Evolutionary conservation across 495 filamentous ascomycete species (phyloP).

Genomic region (Penicillium ochrochloron): DNA sequence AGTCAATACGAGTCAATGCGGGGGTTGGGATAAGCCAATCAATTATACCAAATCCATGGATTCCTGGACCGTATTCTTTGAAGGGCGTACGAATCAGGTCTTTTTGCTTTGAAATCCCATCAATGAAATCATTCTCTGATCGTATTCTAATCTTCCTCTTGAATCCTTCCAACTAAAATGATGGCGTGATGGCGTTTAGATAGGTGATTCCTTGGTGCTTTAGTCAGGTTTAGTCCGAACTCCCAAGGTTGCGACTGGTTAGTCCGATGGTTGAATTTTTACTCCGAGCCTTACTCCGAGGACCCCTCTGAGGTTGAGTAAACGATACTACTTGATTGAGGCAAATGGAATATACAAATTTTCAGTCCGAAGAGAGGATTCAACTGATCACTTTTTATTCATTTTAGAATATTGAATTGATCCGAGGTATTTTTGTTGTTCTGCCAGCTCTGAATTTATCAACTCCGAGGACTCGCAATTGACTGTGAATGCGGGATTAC

Average conservation of each 20-base stretch:
- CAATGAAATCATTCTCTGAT: not conserved
- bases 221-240: conserved; percentile 11
- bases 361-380: conserved; percentile 1
- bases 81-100: not conserved
- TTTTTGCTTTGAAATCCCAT: conserved; percentile 11
- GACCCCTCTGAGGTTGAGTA: conserved; percentile 4
- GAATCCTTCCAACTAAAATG: not conserved
- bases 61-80: not conserved
- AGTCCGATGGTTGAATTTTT: conserved; percentile 7
- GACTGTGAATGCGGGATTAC: not conserved
- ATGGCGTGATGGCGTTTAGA: conserved; percentile 12
- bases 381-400: not conserved
- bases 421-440: not conserved
- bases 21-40: not conserved
- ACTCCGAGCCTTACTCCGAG: conserved; percentile 19
- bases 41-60: not conserved
- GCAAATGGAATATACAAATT: conserved; percentile 8
- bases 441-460: not conserved
- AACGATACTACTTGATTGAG: conserved; percentile 19
- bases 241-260: not conserved
- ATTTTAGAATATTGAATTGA: not conserved
- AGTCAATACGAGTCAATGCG: conserved; percentile 12
- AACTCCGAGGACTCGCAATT: not conserved
- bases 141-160: not conserved
- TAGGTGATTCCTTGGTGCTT: not conserved